Evolutionary conservation across 2,329 filamentous ascomycete species (phyloP), one percentile per base, ranked within the genome.

Genomic region (Clarireedia homoeocarpa): DNA sequence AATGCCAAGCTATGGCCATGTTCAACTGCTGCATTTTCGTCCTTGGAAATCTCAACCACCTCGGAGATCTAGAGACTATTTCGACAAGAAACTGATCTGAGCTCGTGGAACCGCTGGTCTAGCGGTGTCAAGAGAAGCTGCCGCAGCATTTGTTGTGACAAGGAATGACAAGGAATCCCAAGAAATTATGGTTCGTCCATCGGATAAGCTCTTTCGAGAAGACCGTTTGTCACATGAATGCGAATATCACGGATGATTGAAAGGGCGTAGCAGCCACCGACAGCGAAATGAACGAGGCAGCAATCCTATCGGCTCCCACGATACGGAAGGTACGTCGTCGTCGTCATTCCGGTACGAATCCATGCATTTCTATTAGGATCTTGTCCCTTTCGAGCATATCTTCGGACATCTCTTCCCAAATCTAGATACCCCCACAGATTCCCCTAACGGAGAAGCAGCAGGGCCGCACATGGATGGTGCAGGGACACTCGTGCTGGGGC

Each of bases 401-500:
- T 12, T 36, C 30, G 34, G 26, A 36, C 10, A 6, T 30, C n/a
- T 24, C n/a, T 5, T 7, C 15, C 45, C 20, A 40, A 20, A 30
- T 9, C 3, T 9, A 17, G n/a, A 34, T 44, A 24, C 17, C 45
- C 45, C 52, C 45, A 23, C 24, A 15, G 36, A 49, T 48, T 54
- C 45, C 52, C 52, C 52, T 42, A 49, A 15, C 15, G 46, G 45
- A 49, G 45, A 50, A n/a, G n/a, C 23, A 17, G 27, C 45, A 42
- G 20, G 45, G 45, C 3, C 17, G 10, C 17, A 5, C 10, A 5
- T 5, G 5, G 7, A 40, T 9, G 6, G 38, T 42, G n/a, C 17
- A 17, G 14, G 23, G 7, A 20, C 7, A 5, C 17, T 15, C 10
- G 40, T 45, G 23, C 17, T 24, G 40, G 40, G 40, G 44, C 23